Evolutionary conservation across 2,329 filamentous ascomycete species (phyloP).

Genomic region (Aspergillus ustus): DNA sequence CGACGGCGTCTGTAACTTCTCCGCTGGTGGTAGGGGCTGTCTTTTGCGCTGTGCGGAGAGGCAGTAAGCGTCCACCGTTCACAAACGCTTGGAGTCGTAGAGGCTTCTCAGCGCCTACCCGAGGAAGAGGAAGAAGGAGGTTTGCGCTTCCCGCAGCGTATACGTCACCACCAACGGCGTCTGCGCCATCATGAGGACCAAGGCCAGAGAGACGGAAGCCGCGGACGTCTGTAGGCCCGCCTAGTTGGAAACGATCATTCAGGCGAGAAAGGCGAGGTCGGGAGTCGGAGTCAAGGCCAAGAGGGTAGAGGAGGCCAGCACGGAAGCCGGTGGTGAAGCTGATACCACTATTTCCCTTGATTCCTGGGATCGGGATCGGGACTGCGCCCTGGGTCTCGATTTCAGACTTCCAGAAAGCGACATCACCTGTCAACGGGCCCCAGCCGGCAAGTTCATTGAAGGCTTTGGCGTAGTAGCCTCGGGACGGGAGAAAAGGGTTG

Average conservation of each 20-base stretch:
- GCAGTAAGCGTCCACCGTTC: conserved; percentile 84
- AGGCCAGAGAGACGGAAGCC: conserved; percentile 90
- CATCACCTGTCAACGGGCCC: conserved; percentile 82
- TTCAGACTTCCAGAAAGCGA: conserved; percentile 93
- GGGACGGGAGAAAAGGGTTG: conserved; percentile 79
- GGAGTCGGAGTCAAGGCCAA: conserved; percentile 64
- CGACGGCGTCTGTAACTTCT: conserved; percentile 50
- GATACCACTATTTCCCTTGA: conserved; percentile 73
- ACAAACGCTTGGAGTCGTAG: conserved; percentile 88
- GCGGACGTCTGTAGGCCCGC: conserved; percentile 90
- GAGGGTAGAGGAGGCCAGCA: conserved; percentile 80
- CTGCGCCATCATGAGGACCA: conserved; percentile 81
- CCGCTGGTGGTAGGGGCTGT: conserved; percentile 54
- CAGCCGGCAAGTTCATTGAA: conserved; percentile 84
- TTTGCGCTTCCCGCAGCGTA: conserved; percentile 89
- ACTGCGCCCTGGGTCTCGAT: conserved; percentile 77
- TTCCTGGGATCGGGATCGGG: conserved; percentile 71
- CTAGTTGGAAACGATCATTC: conserved; percentile 94
- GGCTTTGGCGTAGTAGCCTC: conserved; percentile 79
- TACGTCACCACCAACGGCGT: conserved; percentile 88
- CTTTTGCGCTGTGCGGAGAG: conserved; percentile 64
- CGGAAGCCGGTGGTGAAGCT: conserved; percentile 83
- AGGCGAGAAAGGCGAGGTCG: conserved; percentile 72
- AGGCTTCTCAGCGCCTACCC: conserved; percentile 78
- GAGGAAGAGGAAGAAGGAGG: conserved; percentile 81